phyloP scores from a whole-genome alignment of 257 asterid genomes.

The Cordia subcordata region DNA sequence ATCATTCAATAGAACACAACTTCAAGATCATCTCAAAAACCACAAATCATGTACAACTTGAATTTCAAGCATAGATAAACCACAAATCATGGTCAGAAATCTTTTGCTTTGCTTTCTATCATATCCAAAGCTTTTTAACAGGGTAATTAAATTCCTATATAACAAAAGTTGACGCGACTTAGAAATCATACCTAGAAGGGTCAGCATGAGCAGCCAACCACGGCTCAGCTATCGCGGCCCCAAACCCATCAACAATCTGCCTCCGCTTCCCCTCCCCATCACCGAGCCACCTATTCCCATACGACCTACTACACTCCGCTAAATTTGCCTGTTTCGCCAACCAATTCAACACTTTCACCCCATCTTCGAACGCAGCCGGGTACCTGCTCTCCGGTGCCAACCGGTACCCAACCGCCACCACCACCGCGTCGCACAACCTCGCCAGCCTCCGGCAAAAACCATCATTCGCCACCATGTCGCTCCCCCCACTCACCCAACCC shows the following conservation, averaged over 20 bases:
- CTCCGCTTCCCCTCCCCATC: constrained; percentile 38
- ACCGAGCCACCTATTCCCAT: constrained; percentile 32
- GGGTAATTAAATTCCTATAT: background rate
- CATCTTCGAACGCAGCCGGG: constrained; percentile 87
- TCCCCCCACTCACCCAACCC: constrained; percentile 76
- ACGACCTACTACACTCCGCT: constrained; percentile 52
- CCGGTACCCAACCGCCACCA: constrained; percentile 81
- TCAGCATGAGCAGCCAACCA: constrained; percentile 97
- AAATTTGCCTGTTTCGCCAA: constrained; percentile 70
- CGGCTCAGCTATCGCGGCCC: constrained; percentile 61
- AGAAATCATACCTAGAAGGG: constrained; percentile 51
- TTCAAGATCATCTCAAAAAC: no score
- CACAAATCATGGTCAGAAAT: no score
- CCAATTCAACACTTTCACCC: constrained; percentile 73
- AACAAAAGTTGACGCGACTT: background rate
- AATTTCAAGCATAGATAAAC: no score
- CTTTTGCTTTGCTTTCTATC: no score
- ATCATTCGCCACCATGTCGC: constrained; percentile 64
- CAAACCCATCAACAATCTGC: constrained; percentile 77
- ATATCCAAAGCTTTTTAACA: no score
- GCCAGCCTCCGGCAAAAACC: constrained; percentile 71
- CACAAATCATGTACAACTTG: no score
- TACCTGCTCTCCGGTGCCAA: constrained; percentile 83
- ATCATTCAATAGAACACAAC: no score
- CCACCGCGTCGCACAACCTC: constrained; percentile 69